phyloP scores from a whole-genome alignment of 805 yeast genomes.

The Candida fluviatilis region DNA sequence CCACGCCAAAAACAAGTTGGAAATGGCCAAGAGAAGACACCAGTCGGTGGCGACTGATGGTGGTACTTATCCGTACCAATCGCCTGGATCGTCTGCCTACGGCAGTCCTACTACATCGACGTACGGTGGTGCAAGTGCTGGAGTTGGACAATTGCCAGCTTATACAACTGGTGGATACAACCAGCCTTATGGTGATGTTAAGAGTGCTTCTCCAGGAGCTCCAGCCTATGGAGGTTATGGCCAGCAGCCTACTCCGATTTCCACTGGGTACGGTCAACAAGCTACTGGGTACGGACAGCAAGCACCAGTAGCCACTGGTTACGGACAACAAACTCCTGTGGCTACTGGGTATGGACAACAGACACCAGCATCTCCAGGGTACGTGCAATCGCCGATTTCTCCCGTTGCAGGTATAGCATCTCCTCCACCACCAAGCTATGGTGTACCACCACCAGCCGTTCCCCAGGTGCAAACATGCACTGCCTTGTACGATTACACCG shows the following conservation, averaged over 20 bases:
- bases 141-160: slow-evolving; percentile 26
- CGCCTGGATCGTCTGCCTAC: slow-evolving; percentile 9
- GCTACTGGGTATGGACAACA: slow-evolving; percentile 12
- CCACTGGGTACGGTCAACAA: slow-evolving; percentile 13
- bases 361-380: slow-evolving; percentile 11
- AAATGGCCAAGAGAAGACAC: slow-evolving; percentile 73
- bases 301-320: slow-evolving; percentile 10
- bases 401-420: slow-evolving; percentile 24
- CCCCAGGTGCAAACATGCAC: slow-evolving; percentile 64
- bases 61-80: slow-evolving; percentile 10
- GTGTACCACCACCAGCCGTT: slow-evolving; percentile 18
- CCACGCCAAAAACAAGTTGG: slow-evolving; percentile 80
- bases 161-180: slow-evolving; percentile 30
- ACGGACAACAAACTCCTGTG: slow-evolving; percentile 11
- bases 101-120: slow-evolving; percentile 15
- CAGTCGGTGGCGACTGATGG: background rate
- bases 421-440: slow-evolving; percentile 27
- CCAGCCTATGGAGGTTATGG: slow-evolving; percentile 13
- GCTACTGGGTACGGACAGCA: slow-evolving; percentile 13
- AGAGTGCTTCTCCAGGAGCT: slow-evolving; percentile 5
- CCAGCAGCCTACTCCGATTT: slow-evolving; percentile 13
- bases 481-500: slow-evolving; percentile 85
- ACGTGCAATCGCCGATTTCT: slow-evolving; percentile 13
- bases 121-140: slow-evolving; percentile 18
- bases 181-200: slow-evolving; percentile 20